phyloP scores from a whole-genome alignment of 495 filamentous ascomycete genomes.

The Trichoderma erinaceum region DNA sequence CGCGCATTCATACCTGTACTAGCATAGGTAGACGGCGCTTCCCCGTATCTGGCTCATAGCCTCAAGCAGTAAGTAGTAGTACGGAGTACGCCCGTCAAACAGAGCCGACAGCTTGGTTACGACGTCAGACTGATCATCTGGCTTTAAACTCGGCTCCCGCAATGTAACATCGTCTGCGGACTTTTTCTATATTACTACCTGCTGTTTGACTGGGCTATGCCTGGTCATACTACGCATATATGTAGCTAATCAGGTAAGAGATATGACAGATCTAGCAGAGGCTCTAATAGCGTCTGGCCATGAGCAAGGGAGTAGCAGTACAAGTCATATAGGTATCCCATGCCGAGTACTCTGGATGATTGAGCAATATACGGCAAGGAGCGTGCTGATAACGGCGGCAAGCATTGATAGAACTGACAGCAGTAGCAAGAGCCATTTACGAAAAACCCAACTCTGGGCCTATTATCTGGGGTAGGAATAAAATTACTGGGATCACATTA shows the following conservation, averaged over 20 bases:
- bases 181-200: not conserved
- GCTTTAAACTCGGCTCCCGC: not conserved
- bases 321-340: no score
- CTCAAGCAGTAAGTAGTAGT: not conserved
- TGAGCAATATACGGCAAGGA: no score
- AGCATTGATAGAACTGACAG: not conserved
- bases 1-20: not conserved
- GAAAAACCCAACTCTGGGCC: not conserved
- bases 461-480: not conserved
- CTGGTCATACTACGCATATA: not conserved
- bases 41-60: not conserved
- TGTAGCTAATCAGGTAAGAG: not conserved
- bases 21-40: not conserved
- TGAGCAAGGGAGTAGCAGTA: not conserved
- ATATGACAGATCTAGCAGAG: conserved; percentile 11
- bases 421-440: not conserved
- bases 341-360: no score
- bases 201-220: not conserved
- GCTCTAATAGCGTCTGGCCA: not conserved
- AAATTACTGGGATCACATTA: not conserved
- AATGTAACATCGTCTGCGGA: conserved; percentile 1
- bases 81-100: not conserved
- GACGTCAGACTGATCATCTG: not conserved
- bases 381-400: not conserved
- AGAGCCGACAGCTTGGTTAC: conserved; percentile 4